Evolutionary conservation across 495 filamentous ascomycete genomes (phyloP).

Genomic region (Tuber borchii): DNA sequence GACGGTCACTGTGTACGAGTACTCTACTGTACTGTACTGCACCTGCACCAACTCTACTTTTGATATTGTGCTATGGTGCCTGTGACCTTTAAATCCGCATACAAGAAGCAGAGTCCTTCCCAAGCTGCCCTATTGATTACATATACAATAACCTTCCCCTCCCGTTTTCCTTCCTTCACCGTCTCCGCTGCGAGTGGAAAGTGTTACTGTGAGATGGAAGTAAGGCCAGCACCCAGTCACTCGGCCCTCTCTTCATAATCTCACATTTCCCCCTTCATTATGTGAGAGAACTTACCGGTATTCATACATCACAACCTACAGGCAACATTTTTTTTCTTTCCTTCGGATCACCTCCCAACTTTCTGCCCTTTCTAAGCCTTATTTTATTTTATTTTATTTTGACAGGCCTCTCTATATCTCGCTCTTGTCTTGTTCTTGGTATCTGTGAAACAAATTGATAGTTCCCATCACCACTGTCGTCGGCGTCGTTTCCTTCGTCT

Average conservation of each 20-base stretch:
- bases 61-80: not conserved
- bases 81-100: not conserved
- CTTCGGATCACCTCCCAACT: not conserved
- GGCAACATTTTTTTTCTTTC: not conserved
- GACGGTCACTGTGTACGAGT: not conserved
- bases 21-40: too few relatives aligned
- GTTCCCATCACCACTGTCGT: not conserved
- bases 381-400: not conserved
- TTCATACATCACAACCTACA: not conserved
- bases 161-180: not conserved
- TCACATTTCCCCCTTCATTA: not conserved
- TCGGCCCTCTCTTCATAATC: not conserved
- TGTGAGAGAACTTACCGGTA: not conserved
- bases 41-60: too few relatives aligned
- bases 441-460: conserved; percentile 9
- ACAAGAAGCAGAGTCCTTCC: not conserved
- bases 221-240: not conserved
- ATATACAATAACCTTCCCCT: not conserved
- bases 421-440: not conserved
- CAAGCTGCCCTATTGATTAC: not conserved
- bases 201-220: not conserved
- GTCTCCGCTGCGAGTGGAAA: not conserved
- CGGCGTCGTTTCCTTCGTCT: not conserved
- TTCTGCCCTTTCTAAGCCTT: not conserved
- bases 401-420: not conserved